Base-by-base conservation (phyloP, 768 basidiomycete species). In the Asterophora lycoperdoides region DNA sequence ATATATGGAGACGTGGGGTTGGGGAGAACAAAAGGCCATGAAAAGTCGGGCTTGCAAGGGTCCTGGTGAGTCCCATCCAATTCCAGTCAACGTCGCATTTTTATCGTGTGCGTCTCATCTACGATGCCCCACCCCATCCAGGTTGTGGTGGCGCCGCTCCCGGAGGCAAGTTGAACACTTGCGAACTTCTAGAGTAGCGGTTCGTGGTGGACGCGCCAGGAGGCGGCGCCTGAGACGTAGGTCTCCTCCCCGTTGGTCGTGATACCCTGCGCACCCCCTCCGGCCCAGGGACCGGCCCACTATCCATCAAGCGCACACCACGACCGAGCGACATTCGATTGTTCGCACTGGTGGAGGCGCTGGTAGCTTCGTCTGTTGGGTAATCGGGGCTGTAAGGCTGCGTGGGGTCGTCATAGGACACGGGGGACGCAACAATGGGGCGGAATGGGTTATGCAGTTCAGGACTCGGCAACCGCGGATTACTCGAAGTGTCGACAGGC, bases 201-300 rank as follows among this genome's bases (percentile, higher is more conserved):
- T 56, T 56, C 28, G 45, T 30, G 37, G 46, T 51, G 13, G 39
- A 23, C 6, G 23, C 23, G 23, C 23, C 20, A 5, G 44, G 80
- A 48, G 74, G 71, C 3, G 76, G 74, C 18, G 70, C 68, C 58
- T 85, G 83, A 28, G 85, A 81, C 20, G 78, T 72, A 11, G 83
- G 76, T 38, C 87, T 71, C 56, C 83, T 74, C 33, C 68, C 68
- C 8, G 71, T 60, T 40, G 77, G 80, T 58, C 89, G 72, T 40
- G 88, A 78, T 20, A 94, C 87, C 49, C 92, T 70, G 34, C 91
- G 78, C 20, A 93, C 92, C 45, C 86, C 85, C 14, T 87, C 83
- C 8, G 82, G 78, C 30, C 79, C 78, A 34, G 88, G 84, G 2
- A 93, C 87, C 33, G 90, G 91, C 11, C 94, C 94, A 58, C 79